Percentiles rank a stretch among this genome's conserved stretches.
These are phyloP conservation scores for Rhizophagus prolifer DNA, from an alignment of 192 early-diverging fungal species.

Conservation along the genomic window DNA sequence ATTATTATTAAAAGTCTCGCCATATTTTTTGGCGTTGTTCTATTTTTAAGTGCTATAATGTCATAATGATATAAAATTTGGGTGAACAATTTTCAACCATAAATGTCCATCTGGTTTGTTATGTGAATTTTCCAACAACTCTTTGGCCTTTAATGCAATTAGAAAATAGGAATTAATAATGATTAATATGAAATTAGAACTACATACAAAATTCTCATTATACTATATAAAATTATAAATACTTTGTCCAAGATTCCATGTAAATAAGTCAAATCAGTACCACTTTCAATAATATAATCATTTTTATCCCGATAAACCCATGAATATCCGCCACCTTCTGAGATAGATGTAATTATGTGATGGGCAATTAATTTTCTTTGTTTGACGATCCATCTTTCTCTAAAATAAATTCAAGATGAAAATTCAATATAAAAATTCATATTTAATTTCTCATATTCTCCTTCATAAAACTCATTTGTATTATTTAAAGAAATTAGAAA, in stretches of 20 bases:
- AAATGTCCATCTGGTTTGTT: slow-evolving; percentile 7
- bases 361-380: neutral
- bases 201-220: too few relatives aligned
- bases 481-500: neutral
- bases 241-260: too few relatives aligned
- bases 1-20: too few relatives aligned
- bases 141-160: neutral
- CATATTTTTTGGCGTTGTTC: too few relatives aligned
- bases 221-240: too few relatives aligned
- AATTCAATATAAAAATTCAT: neutral
- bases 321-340: too few relatives aligned
- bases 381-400: neutral
- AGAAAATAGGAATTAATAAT: slow-evolving; percentile 5
- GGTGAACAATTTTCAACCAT: neutral
- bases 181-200: neutral
- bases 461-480: neutral
- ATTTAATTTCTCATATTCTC: neutral
- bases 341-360: too few relatives aligned
- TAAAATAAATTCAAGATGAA: neutral
- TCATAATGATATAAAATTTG: slow-evolving; percentile 8
- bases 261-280: neutral
- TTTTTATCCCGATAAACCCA: too few relatives aligned
- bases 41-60: neutral
- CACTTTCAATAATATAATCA: too few relatives aligned
- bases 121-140: neutral